These are phyloP conservation scores for Castanea mollissima DNA, from an alignment of 306 rosid species.

Conservation along the genomic window DNA sequence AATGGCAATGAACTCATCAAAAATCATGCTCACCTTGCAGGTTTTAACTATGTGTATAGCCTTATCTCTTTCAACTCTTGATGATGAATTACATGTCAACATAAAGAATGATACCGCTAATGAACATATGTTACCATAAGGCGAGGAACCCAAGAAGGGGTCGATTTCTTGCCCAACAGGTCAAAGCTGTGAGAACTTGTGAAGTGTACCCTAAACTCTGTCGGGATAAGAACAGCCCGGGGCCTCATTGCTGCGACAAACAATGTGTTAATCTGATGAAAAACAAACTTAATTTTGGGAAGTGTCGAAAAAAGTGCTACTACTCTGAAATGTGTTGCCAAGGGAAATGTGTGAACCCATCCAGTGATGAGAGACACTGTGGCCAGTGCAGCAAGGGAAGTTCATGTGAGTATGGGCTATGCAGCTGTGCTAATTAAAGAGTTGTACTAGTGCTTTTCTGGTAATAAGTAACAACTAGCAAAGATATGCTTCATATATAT, in stretches of 20 bases:
- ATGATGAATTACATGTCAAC: not conserved
- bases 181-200: constrained; percentile 27
- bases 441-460: not conserved
- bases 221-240: constrained; percentile 27
- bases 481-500: not conserved
- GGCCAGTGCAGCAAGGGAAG: constrained; percentile 26
- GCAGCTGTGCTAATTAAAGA: constrained; percentile 50
- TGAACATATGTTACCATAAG: not conserved
- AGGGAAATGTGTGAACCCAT: constrained; percentile 55
- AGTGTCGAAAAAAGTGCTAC: constrained; percentile 62
- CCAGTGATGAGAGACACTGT: not conserved
- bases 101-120: not conserved
- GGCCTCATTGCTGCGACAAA: constrained; percentile 52
- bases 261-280: constrained; percentile 40
- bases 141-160: constrained; percentile 20
- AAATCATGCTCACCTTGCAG: constrained; percentile 16
- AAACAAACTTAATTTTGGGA: constrained; percentile 50
- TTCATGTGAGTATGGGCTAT: constrained; percentile 51
- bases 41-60: constrained; percentile 37
- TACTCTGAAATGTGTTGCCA: constrained; percentile 46
- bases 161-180: constrained; percentile 30
- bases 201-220: constrained; percentile 44
- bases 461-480: not conserved
- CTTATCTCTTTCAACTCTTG: constrained; percentile 10
- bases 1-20: constrained; percentile 34